Conservation (phyloP, 208 protist species). For the Zelonia costaricensis region DNA sequence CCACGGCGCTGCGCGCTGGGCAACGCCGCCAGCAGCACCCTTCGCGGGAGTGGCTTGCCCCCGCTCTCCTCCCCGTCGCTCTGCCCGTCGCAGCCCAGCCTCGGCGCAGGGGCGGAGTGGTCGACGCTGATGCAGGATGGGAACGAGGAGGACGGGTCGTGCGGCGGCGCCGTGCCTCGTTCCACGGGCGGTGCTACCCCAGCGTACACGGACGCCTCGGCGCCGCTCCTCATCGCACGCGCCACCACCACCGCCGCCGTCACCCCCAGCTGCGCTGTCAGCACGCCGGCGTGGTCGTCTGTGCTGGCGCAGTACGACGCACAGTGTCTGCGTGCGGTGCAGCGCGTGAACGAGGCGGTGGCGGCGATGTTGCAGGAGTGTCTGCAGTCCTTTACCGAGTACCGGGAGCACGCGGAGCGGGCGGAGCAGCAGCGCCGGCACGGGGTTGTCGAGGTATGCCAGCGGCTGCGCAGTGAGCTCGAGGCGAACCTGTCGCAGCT, state of each 20-base stretch:
- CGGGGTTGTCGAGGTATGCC: slow-evolving; percentile 21
- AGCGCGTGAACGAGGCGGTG: slow-evolving; percentile 30
- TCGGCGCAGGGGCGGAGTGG: background rate
- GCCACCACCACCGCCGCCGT: background rate
- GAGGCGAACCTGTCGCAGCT: slow-evolving; percentile 22
- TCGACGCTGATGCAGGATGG: background rate
- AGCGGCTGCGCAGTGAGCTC: slow-evolving; percentile 30
- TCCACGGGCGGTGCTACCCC: no score
- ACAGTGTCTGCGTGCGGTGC: slow-evolving; percentile 35
- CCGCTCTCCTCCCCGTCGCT: background rate
- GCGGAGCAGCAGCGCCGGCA: slow-evolving; percentile 13
- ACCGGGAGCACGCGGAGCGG: slow-evolving; percentile 6
- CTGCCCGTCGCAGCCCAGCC: no score
- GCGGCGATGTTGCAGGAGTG: slow-evolving; percentile 29
- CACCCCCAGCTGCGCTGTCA: no score
- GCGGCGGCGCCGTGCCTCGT: background rate
- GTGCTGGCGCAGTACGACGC: slow-evolving; percentile 33
- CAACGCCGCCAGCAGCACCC: background rate
- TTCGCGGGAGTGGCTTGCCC: background rate
- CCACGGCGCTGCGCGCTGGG: slow-evolving; percentile 7
- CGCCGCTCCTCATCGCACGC: slow-evolving; percentile 1
- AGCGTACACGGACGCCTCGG: background rate
- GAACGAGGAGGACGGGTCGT: background rate
- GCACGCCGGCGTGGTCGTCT: slow-evolving; percentile 7
- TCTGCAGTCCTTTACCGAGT: slow-evolving; percentile 8